Conservation (phyloP, 2,329 filamentous ascomycete species). For the Sclerotinia subarctica region DNA sequence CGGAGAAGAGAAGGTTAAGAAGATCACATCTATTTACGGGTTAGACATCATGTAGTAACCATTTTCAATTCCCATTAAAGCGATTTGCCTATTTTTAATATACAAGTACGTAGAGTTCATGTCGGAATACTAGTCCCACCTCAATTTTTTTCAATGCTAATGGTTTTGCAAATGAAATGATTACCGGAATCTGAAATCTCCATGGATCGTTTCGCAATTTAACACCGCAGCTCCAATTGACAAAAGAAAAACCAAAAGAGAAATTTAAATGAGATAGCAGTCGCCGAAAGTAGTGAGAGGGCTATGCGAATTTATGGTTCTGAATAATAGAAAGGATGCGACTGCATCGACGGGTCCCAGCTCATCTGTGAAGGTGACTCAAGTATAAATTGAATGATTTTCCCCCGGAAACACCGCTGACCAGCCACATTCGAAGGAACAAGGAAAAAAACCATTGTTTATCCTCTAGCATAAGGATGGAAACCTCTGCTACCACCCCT, state of each 20-base stretch:
- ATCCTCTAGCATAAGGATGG: conserved; percentile 65
- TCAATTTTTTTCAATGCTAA: background rate
- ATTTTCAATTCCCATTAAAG: background rate
- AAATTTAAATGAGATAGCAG: background rate
- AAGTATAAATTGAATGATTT: background rate
- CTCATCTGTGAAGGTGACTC: background rate
- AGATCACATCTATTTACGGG: background rate
- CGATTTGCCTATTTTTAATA: background rate
- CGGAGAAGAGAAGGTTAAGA: background rate
- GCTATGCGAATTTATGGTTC: background rate
- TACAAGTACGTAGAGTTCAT: background rate
- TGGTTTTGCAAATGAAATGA: background rate
- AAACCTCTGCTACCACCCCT: conserved; percentile 72
- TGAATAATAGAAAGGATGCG: background rate
- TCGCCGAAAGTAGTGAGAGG: background rate
- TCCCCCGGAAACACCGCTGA: background rate
- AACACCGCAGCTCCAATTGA: background rate
- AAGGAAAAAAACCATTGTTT: conserved; percentile 1
- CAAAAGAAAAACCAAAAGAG: background rate
- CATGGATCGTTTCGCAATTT: background rate
- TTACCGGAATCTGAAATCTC: background rate
- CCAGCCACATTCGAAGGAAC: no score
- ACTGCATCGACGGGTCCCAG: background rate
- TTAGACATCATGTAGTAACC: background rate
- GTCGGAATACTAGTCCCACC: background rate